Evolutionary conservation across 164 flowering plant species (phyloP).

Genomic region (Amborella trichopoda): DNA sequence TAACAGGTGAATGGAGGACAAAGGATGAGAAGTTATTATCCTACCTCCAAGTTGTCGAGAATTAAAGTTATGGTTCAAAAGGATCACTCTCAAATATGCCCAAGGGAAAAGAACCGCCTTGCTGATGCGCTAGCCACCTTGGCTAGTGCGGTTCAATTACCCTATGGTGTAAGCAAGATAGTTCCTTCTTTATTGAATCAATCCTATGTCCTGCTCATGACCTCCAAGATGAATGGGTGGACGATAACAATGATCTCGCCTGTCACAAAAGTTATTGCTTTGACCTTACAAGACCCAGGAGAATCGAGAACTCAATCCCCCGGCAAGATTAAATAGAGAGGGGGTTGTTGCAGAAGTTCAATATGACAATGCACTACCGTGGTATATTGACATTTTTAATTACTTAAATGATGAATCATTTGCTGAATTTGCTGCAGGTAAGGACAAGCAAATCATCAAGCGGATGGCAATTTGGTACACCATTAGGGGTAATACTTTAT

Average conservation of each 20-base stretch:
- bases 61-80: neutral
- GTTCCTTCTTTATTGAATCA: neutral
- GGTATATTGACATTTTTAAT: neutral
- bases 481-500: neutral
- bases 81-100: neutral
- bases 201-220: too few species aligned
- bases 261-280: neutral
- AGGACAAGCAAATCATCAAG: neutral
- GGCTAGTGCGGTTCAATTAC: neutral
- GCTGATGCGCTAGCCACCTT: neutral
- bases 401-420: neutral
- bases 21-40: neutral
- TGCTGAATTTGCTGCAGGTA: neutral
- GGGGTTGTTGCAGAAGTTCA: too few species aligned
- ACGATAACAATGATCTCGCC: neutral
- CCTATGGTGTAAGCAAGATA: neutral
- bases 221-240: neutral
- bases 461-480: neutral
- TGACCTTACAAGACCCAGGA: neutral
- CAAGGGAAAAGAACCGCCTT: neutral
- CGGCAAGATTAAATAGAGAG: neutral
- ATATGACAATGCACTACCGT: neutral
- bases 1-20: neutral
- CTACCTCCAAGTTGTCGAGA: neutral
- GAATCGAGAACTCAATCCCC: neutral